Conservation (phyloP, 805 yeast species). For the Wickerhamiella lipophila region DNA sequence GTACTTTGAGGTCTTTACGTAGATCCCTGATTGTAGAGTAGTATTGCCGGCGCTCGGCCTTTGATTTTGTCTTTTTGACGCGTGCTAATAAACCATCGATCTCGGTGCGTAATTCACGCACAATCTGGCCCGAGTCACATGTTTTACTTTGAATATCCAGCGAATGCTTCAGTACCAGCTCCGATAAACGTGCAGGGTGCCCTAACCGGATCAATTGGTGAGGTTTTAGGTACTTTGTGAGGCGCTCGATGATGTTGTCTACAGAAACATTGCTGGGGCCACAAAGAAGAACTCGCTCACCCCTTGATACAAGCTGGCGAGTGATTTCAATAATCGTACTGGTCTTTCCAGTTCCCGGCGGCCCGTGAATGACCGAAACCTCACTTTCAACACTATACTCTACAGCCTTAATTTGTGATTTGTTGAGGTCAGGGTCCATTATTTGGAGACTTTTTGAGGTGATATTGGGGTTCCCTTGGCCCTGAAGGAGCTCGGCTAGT, state of each 20-base stretch:
- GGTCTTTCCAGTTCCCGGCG: slow-evolving; percentile 80
- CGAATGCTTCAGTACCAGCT: slow-evolving; percentile 52
- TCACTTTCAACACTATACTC: slow-evolving; percentile 44
- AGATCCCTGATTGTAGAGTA: slow-evolving; percentile 59
- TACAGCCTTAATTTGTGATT: slow-evolving; percentile 64
- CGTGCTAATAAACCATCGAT: slow-evolving; percentile 45
- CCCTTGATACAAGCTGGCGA: slow-evolving; percentile 46
- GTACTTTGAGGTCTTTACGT: slow-evolving; percentile 50
- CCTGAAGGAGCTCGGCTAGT: background rate
- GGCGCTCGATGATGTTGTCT: slow-evolving; percentile 76
- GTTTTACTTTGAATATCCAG: slow-evolving; percentile 56
- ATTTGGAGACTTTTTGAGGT: slow-evolving; percentile 24
- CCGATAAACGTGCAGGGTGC: slow-evolving; percentile 78
- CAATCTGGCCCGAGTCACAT: slow-evolving; percentile 45
- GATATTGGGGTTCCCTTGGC: background rate
- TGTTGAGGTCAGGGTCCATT: slow-evolving; percentile 40
- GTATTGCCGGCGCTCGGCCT: slow-evolving; percentile 36
- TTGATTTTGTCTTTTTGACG: slow-evolving; percentile 55
- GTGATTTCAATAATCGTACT: slow-evolving; percentile 73
- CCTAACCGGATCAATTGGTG: slow-evolving; percentile 66
- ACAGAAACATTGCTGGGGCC: slow-evolving; percentile 92
- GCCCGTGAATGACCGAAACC: slow-evolving; percentile 55
- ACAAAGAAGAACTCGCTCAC: slow-evolving; percentile 63
- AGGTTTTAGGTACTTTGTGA: slow-evolving; percentile 35
- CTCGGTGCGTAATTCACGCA: slow-evolving; percentile 57